Evolutionary conservation across 1,284 basidiomycete genomes (phyloP), one percentile per base, ranked within the genome.

Genomic region (Sutorius eximius): DNA sequence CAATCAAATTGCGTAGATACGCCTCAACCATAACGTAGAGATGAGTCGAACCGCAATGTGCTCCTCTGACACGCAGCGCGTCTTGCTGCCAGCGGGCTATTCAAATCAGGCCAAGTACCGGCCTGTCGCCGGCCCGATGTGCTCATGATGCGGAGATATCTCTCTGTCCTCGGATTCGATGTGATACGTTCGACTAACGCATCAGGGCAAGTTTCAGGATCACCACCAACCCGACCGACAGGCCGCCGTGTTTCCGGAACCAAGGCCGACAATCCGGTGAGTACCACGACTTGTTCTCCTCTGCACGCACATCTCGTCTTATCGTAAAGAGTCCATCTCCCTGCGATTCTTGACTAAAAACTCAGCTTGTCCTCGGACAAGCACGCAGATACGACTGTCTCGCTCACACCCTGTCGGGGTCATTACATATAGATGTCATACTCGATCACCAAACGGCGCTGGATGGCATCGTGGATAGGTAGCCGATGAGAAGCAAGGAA

Each of bases 401-500:
- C 49, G n/a, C n/a, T 12, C 51, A 41, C 51, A 18, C 3, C 18
- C 18, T 11, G n/a, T n/a, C 40, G 34, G 12, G 18, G 10, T 12
- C 49, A 51, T 52, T 29, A 22, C 29, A 38, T 30, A n/a, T 5
- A 30, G 33, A 41, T 18, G 36, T 20, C 34, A 15, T 36, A 30
- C 5, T 5, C 24, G 30, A 49, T 42, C n/a, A 24, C 38, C n/a
- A 29, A n/a, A 46, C n/a, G 41, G 29, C 13, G 20, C 27, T 49
- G 22, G 34, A 20, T 18, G 40, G 15, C 52, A 12, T 22, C 22
- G 33, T 33, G 16, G 5, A 11, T 32, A 57, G 42, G 24, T 27
- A 29, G 18, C 51, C 59, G 61, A 45, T 59, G 51, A 50, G 51
- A 61, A 63, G 34, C 20, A 27, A 24, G 16, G 3, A 37, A 18